Evolutionary conservation across 805 yeast species (phyloP), one percentile per base, ranked within the genome.

Genomic region (Barnettozyma wickerhamii): DNA sequence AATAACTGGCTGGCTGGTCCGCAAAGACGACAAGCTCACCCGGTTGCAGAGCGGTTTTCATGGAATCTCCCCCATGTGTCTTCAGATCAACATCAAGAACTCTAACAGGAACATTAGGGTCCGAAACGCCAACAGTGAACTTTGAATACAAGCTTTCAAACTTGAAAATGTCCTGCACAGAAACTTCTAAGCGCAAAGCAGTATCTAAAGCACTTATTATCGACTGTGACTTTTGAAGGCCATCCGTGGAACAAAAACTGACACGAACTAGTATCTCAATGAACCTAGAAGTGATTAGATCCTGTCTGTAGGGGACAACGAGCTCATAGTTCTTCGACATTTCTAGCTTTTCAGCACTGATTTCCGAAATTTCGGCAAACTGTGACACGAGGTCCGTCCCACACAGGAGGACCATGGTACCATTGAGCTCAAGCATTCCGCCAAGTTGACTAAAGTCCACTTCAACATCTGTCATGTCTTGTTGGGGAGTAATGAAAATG

Each of bases 131-230:
- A 33, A 86, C 69, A 12, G 82, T 75, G 55, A 84, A 87, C 50
- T 79, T 82, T 5, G 88, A 78, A 48, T 75, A 81, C 1, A 86
- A 62, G 21, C 68, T 62, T 14, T 72, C 58, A 3, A 73, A 58
- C 47, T 77, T 75, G 65, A 84, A 85, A 10, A 81, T 77, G 56
- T 87, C 95, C 52, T 84, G 91, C 3, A 85, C 95, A 3, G 87
- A 79, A 1, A 85, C 93, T 0, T 88, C 81, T 7, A 85, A 63
- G 5, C 75, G 68, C 29, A 86, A 64, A 1, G 75, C 60, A 6
- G 79, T 74, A 44, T 82, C 81, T 6, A 83, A 44, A 2, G 52
- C 50, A 23, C 53, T 50, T 19, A 40, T 52, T 0, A 28, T 35
- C 10, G 46, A 60, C 56, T 37, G 51, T 40, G 47, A 50, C 15